Evolutionary conservation across 805 yeast genomes (phyloP), one percentile per base, ranked within the genome.

Genomic region (Suhomyces xylopsoci): DNA sequence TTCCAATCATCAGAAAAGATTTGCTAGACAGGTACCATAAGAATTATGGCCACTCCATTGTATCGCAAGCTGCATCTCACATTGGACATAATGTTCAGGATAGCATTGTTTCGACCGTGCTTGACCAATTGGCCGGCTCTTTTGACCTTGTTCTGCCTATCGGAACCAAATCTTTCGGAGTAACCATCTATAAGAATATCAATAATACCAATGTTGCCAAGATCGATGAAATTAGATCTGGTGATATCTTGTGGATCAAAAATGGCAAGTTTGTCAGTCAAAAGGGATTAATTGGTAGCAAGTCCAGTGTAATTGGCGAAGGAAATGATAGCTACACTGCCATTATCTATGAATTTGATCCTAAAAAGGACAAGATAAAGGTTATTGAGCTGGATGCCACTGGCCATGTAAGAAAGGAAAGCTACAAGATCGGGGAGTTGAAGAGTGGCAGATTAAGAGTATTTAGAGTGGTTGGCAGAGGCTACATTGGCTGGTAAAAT

Each of bases 231-330:
- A 80, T 91, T 51, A 77, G 81, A 47, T 85, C 96, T 0, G 99
- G 99, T 54, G 98, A 94, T 67, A 77, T 93, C 8, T 69, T 90
- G 42, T 88, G 90, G 49, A 80, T 90, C 56, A 81, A 85, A 61
- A 83, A 83, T 51, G 97, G 90, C 6, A 80, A 80, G 55, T 92
- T 93, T 69, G 82, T 81, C 56, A 81, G 84, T 6, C 89, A 85
- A 59, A 86, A 87, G 70, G 80, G 84, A 20, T 55, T 73, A 22
- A 36, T 60, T 8, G 58, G 61, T 1, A 56, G 62, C 49, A 73
- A 71, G 58, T 61, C 77, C 2, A 66, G 78, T n/a, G 80, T 79
- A 5, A 76, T 84, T 14, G 96, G 96, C 12, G 58, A 69, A 42
- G 80, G 76, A 2, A 65, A 62, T n/a, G 22, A 57, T 7, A 56